Evolutionary conservation across 805 yeast species (phyloP).

Genomic region (Myxozyma lipomycoides): DNA sequence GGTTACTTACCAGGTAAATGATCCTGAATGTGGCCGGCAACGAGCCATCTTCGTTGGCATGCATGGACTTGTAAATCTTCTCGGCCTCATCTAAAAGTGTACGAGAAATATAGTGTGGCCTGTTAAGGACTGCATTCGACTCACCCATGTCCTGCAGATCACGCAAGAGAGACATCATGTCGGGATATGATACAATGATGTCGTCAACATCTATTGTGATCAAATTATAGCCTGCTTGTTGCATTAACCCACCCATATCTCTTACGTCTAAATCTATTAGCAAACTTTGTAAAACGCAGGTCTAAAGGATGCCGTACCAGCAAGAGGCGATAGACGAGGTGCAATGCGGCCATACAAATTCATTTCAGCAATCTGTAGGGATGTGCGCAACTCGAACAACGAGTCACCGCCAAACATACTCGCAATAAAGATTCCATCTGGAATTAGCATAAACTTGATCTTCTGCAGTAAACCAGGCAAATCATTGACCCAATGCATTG

Average conservation of each 20-base stretch:
- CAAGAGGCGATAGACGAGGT: slow-evolving; percentile 77
- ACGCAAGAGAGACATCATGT: slow-evolving; percentile 58
- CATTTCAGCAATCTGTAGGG: slow-evolving; percentile 76
- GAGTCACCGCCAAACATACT: slow-evolving; percentile 83
- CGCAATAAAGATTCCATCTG: slow-evolving; percentile 80
- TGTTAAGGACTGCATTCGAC: slow-evolving; percentile 55
- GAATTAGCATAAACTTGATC: slow-evolving; percentile 57
- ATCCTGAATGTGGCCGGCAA: slow-evolving; percentile 80
- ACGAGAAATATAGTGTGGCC: slow-evolving; percentile 46
- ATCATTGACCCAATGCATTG: slow-evolving; percentile 83
- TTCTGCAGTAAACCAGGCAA: slow-evolving; percentile 60
- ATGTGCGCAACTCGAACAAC: slow-evolving; percentile 72
- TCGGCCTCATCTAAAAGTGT: slow-evolving; percentile 73
- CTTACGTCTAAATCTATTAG: slow-evolving; percentile 46
- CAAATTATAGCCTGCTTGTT: slow-evolving; percentile 72
- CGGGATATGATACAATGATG: slow-evolving; percentile 73
- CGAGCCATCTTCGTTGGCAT: slow-evolving; percentile 50
- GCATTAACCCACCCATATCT: slow-evolving; percentile 70
- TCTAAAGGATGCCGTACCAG: slow-evolving; percentile 32
- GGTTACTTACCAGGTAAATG: slow-evolving; percentile 52
- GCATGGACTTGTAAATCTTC: slow-evolving; percentile 66
- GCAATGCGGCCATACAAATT: slow-evolving; percentile 76
- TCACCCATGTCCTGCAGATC: slow-evolving; percentile 84
- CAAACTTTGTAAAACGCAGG: neutral
- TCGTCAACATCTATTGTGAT: slow-evolving; percentile 83